A percentile compares a stretch with the other conserved stretches of the same genome.
These are phyloP conservation scores for Albizia julibrissin DNA, from an alignment of 306 rosid species.

Conservation along the genomic window DNA sequence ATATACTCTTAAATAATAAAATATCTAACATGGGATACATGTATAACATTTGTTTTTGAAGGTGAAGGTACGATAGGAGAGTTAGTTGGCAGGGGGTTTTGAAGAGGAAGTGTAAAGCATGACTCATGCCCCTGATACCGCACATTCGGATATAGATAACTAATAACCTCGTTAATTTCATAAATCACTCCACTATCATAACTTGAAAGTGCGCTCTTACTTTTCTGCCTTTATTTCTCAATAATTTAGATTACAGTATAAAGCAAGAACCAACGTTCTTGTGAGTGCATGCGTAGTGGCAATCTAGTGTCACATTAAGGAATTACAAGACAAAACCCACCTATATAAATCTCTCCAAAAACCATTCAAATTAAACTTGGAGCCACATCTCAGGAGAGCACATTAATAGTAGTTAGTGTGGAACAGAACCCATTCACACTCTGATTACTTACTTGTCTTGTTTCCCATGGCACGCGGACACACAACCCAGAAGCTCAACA, in stretches of 20 bases:
- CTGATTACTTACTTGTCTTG: not conserved
- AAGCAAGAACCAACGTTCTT: slow-evolving; percentile 5
- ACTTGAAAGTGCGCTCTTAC: slow-evolving; percentile 22
- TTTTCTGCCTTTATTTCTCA: not conserved
- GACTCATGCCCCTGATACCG: slow-evolving; percentile 27
- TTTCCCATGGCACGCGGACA: slow-evolving; percentile 18
- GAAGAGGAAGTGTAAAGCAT: slow-evolving; percentile 42
- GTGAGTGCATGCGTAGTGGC: slow-evolving; percentile 38
- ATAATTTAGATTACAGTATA: not conserved
- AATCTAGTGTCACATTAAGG: slow-evolving; percentile 54
- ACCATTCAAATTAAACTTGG: not conserved
- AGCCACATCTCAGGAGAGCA: not conserved
- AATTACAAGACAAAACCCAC: slow-evolving; percentile 30
- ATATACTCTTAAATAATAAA: too few relatives aligned
- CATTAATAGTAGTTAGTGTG: not conserved
- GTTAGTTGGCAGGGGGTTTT: slow-evolving; percentile 25
- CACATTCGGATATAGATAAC: not conserved
- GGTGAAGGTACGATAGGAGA: not conserved
- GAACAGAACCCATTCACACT: not conserved
- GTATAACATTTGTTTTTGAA: not conserved
- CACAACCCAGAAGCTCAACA: slow-evolving; percentile 46
- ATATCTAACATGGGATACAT: too few relatives aligned
- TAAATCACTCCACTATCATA: slow-evolving; percentile 20
- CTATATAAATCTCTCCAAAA: not conserved
- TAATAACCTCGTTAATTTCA: slow-evolving; percentile 3